Evolutionary conservation across 2,329 filamentous ascomycete genomes (phyloP).

Genomic region (Scedosporium apiospermum): DNA sequence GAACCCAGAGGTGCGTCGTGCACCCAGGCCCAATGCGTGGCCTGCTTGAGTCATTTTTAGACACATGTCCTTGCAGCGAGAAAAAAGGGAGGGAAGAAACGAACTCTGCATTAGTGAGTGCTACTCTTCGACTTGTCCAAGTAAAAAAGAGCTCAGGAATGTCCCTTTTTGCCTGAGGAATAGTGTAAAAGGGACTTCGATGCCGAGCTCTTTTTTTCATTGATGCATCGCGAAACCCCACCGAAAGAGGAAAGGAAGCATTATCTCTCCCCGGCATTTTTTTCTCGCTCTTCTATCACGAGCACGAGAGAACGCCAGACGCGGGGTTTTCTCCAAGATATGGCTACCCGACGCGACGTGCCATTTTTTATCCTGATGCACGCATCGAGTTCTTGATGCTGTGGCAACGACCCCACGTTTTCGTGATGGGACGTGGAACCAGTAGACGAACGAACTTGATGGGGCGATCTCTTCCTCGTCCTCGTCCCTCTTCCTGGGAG

Average conservation of each 20-base stretch:
- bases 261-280: background rate
- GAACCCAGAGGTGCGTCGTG: background rate
- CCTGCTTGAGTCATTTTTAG: background rate
- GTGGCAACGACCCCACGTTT: background rate
- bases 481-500: background rate
- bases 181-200: background rate
- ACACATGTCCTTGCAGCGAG: constrained; percentile 4
- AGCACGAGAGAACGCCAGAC: background rate
- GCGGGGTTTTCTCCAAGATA: constrained; percentile 1
- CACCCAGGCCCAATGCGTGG: constrained; percentile 1
- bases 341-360: constrained; percentile 5
- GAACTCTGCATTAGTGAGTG: background rate
- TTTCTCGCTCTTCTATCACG: background rate
- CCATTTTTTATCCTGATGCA: background rate
- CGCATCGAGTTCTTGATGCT: background rate
- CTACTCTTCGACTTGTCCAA: background rate
- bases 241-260: background rate
- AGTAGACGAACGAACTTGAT: background rate
- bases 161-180: background rate
- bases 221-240: background rate
- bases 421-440: background rate
- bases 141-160: background rate
- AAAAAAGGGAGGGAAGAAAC: background rate
- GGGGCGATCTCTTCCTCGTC: background rate
- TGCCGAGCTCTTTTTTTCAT: background rate